phyloP scores from a whole-genome alignment of 202 grass and related monocot species.

The Zizania palustris region DNA sequence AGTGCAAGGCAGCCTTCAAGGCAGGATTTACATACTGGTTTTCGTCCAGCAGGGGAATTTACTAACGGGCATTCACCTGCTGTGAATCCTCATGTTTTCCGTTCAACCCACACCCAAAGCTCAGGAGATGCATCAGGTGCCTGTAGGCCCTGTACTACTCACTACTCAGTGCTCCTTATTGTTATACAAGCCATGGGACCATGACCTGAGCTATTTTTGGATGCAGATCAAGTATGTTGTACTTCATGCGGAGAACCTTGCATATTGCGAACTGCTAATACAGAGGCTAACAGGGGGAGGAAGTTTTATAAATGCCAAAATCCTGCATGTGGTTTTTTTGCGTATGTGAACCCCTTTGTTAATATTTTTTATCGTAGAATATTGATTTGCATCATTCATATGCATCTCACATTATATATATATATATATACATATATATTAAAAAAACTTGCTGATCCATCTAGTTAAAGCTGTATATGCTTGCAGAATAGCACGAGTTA shows the following conservation, averaged over 20 bases:
- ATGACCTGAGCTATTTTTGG: slow-evolving; percentile 29
- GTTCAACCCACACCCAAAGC: slow-evolving; percentile 45
- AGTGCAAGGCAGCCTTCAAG: slow-evolving; percentile 52
- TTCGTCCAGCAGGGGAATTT: slow-evolving; percentile 61
- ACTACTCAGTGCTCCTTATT: background rate
- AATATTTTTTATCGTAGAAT: background rate
- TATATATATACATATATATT: too few species aligned
- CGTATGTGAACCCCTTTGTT: slow-evolving; percentile 42
- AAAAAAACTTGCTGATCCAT: background rate
- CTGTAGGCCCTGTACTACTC: background rate
- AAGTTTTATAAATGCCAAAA: slow-evolving; percentile 87
- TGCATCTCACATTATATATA: too few species aligned
- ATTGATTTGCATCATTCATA: slow-evolving; percentile 17
- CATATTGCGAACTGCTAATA: slow-evolving; percentile 71
- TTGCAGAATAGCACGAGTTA: background rate
- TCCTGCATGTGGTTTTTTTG: slow-evolving; percentile 71
- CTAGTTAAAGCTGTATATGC: background rate
- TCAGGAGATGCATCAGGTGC: slow-evolving; percentile 55
- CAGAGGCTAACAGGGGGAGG: slow-evolving; percentile 84
- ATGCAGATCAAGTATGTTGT: slow-evolving; percentile 70
- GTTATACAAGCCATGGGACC: slow-evolving; percentile 4
- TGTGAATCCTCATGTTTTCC: slow-evolving; percentile 51
- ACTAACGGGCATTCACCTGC: slow-evolving; percentile 51
- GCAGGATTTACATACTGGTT: slow-evolving; percentile 55
- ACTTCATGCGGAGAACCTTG: slow-evolving; percentile 66